A percentile compares a stretch with the other conserved stretches of the same genome.
phyloP scores from a whole-genome alignment of 2,329 filamentous ascomycete species.

The Fusarium dlaminii region DNA sequence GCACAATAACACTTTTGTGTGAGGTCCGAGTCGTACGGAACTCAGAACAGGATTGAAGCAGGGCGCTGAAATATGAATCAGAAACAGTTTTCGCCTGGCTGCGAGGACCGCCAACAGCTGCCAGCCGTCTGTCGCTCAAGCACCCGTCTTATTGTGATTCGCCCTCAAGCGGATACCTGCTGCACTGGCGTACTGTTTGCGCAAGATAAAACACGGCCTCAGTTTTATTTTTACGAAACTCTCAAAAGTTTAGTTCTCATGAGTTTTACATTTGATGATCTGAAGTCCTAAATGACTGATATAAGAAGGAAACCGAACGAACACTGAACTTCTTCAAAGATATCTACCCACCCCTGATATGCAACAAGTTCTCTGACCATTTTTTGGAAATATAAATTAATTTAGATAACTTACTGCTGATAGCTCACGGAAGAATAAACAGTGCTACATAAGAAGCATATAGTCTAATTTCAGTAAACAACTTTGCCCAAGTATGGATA shows the following conservation, averaged over 20 bases:
- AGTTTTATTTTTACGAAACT: not conserved
- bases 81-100: not conserved
- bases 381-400: not conserved
- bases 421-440: not conserved
- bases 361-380: not conserved
- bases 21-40: conserved; percentile 25
- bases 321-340: too few relatives aligned
- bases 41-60: conserved; percentile 9
- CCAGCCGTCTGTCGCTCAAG: conserved; percentile 26
- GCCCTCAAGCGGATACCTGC: conserved; percentile 20
- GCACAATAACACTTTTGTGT: conserved; percentile 26
- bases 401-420: not conserved
- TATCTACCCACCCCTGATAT: not conserved
- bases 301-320: not conserved
- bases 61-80: conserved; percentile 29
- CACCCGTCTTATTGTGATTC: conserved; percentile 22
- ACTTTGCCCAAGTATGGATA: not conserved
- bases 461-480: not conserved
- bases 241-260: not conserved
- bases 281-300: not conserved
- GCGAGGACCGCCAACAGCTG: conserved; percentile 33
- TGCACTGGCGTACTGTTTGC: conserved; percentile 12
- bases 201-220: not conserved
- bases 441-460: not conserved
- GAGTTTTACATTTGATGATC: not conserved